Conservation (phyloP, 176 grass and related monocot genomes). For the Thalia dealbata region DNA sequence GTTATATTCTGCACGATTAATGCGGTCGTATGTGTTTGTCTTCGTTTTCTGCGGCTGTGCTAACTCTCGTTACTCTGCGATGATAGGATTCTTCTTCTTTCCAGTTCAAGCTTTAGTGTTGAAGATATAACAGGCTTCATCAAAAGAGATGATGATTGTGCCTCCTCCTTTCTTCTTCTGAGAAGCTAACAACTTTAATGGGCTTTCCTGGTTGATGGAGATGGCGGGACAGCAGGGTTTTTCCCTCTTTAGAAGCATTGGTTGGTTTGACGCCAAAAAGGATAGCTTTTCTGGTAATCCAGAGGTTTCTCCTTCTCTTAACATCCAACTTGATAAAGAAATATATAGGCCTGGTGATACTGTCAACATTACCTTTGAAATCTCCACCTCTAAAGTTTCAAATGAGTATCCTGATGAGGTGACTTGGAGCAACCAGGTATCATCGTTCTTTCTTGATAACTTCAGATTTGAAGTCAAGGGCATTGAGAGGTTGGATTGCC, state of each 20-base stretch:
- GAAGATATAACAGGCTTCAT: neutral
- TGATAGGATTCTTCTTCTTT: neutral
- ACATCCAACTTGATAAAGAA: constrained; percentile 77
- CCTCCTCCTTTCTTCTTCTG: neutral
- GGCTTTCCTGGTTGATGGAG: constrained; percentile 12
- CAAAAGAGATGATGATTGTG: neutral
- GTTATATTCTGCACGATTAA: too few relatives aligned
- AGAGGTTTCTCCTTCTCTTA: constrained; percentile 53
- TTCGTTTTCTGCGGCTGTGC: neutral
- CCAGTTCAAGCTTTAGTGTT: neutral
- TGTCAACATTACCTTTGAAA: constrained; percentile 55
- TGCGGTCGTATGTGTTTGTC: too few relatives aligned
- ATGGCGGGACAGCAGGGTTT: constrained; percentile 66
- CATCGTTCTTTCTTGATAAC: constrained; percentile 59
- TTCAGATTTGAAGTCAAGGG: constrained; percentile 78
- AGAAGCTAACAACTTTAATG: constrained; percentile 10
- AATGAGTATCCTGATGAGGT: constrained; percentile 27
- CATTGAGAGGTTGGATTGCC: constrained; percentile 79
- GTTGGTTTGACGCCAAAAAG: constrained; percentile 65
- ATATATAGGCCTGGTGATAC: constrained; percentile 68
- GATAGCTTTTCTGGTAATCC: constrained; percentile 24
- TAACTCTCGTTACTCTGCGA: neutral
- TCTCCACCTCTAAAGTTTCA: constrained; percentile 29
- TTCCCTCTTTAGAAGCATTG: constrained; percentile 61
- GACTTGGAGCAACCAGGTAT: neutral